Evolutionary conservation across 2,329 filamentous ascomycete genomes (phyloP), one percentile per base, ranked within the genome.

Genomic region (Ophiostoma piceae): DNA sequence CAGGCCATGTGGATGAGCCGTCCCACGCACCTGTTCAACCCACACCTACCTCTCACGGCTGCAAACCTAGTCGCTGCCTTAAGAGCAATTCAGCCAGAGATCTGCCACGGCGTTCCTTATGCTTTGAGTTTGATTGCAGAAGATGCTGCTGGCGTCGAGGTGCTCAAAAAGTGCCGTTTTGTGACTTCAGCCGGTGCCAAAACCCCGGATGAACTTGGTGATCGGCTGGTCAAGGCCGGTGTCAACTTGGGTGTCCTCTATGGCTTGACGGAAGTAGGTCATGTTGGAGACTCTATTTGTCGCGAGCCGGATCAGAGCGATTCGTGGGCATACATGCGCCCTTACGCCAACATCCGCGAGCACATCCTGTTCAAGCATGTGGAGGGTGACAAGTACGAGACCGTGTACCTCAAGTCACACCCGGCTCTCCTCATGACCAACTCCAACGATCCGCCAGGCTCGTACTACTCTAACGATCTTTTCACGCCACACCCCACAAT

Each of bases 71-170:
- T 84, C 0, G 75, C 77, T 26, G 80, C 79, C 3, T 76, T 85
- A 75, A 74, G 77, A 1, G 75, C 76, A 0, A 74, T 80, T 32
- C 75, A 80, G 54, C 79, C 82, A 0, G 79, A 87, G 67, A 80
- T 84, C 54, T 80, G 87, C 67, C 83, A 85, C 71, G 81, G 79
- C 32, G 86, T 88, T 2, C 86, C 86, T 0, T 88, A 88, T 71
- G 81, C 83, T 0, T 75, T 88, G 54, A 87, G 87, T 72, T 77
- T 88, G 1, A 78, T 88, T 0, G 81, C 82, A 0, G 86, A 88
- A 74, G 82, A 82, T 0, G 77, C 82, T 1, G 80, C 82, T 12
- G 86, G 85, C 0, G 79, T 86, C 7, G 75, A 80, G 3, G 76
- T 76, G 12, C 75, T 87, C 51, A 77, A 77, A 11, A 77, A 76